These are phyloP conservation scores for Cladosporium austrohemisphaericum DNA, from an alignment of 2,329 filamentous ascomycete species.

Conservation along the genomic window DNA sequence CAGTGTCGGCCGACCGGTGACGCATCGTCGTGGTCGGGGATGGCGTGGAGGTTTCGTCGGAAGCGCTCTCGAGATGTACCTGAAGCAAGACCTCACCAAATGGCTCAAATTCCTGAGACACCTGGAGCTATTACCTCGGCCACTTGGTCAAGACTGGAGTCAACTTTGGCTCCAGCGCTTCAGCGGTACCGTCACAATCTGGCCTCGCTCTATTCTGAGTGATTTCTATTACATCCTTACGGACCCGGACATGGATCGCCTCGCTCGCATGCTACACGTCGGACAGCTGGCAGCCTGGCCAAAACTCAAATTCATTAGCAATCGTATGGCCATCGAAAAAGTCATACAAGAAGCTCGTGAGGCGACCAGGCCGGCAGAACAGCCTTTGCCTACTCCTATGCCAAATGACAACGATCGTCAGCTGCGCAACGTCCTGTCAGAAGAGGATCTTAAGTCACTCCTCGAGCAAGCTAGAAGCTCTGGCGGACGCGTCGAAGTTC, in stretches of 20 bases:
- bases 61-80: slow-evolving; percentile 85
- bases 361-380: slow-evolving; percentile 34
- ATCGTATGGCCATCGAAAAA: slow-evolving; percentile 79
- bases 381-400: slow-evolving; percentile 30
- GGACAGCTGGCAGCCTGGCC: slow-evolving; percentile 88
- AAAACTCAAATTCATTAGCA: slow-evolving; percentile 85
- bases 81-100: slow-evolving; percentile 95
- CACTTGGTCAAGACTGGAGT: slow-evolving; percentile 92
- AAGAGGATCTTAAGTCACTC: slow-evolving; percentile 45
- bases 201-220: slow-evolving; percentile 73
- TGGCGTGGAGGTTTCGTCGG: slow-evolving; percentile 96
- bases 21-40: slow-evolving; percentile 84
- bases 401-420: slow-evolving; percentile 15
- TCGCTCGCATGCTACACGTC: slow-evolving; percentile 85
- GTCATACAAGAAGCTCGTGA: slow-evolving; percentile 56
- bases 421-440: slow-evolving; percentile 39
- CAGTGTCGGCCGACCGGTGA: slow-evolving; percentile 86
- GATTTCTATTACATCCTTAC: slow-evolving; percentile 85
- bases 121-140: slow-evolving; percentile 83
- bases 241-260: slow-evolving; percentile 70
- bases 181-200: slow-evolving; percentile 90
- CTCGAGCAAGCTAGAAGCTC: slow-evolving; percentile 34
- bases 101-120: slow-evolving; percentile 95
- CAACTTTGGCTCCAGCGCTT: slow-evolving; percentile 96
- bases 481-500: slow-evolving; percentile 26